A percentile compares a stretch with the other conserved stretches of the same genome.
Evolutionary conservation across 352 stramenopile species (phyloP).

Genomic region (Discostella stelligera): DNA sequence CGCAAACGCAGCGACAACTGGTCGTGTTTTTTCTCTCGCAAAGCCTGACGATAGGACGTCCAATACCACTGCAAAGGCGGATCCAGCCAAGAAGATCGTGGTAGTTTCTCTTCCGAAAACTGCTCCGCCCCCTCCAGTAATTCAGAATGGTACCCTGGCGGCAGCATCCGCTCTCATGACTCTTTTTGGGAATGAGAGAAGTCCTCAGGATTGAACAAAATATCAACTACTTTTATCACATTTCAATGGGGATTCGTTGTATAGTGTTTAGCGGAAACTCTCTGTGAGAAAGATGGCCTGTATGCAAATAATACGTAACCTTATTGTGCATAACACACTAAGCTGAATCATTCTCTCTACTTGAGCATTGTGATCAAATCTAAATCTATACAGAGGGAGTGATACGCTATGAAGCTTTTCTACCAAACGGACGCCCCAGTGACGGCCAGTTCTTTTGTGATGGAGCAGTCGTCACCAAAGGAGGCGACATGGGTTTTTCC

Average conservation of each 20-base stretch:
- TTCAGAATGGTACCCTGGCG: slow-evolving; percentile 37
- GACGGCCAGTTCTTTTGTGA: neutral
- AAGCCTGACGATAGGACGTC: neutral
- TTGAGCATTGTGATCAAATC: neutral
- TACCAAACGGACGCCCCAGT: neutral
- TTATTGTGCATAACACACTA: too few species aligned
- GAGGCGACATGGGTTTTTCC: neutral
- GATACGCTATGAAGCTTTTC: neutral
- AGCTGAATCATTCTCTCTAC: neutral
- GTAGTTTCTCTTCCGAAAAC: too few species aligned
- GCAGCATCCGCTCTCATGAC: slow-evolving; percentile 41
- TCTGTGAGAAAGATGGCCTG: too few species aligned
- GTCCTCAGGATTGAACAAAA: neutral
- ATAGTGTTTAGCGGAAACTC: too few species aligned
- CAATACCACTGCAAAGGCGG: neutral
- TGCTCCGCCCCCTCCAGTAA: slow-evolving; percentile 6
- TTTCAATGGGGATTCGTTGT: too few species aligned
- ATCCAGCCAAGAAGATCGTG: neutral
- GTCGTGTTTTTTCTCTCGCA: neutral
- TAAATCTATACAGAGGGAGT: too few species aligned
- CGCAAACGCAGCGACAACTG: neutral
- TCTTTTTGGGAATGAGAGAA: slow-evolving; percentile 25
- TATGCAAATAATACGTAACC: too few species aligned
- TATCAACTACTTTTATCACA: too few species aligned
- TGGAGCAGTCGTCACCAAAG: neutral